phyloP scores from a whole-genome alignment of 2,329 filamentous ascomycete genomes.

The Chaetomiaceae sp. region DNA sequence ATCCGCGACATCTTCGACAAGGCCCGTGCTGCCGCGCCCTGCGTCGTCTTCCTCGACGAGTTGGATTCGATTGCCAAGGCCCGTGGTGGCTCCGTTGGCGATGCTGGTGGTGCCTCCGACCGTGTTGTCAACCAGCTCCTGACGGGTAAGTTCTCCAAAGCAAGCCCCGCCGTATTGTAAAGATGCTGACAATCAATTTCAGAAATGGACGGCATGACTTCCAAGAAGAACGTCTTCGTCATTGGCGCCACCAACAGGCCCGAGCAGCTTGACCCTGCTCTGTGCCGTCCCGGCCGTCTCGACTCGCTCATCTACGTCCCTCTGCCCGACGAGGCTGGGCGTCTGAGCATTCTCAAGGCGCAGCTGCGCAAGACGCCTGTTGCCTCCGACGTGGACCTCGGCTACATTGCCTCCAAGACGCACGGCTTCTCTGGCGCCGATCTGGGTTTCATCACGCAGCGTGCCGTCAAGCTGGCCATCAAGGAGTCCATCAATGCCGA shows the following conservation, averaged over 20 bases:
- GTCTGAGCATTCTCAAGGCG: slow-evolving; percentile 84
- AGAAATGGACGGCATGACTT: slow-evolving; percentile 99
- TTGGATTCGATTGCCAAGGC: slow-evolving; percentile 99
- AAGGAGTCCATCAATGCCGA: slow-evolving; percentile 90
- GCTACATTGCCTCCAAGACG: slow-evolving; percentile 92
- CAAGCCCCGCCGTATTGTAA: no score
- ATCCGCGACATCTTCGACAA: slow-evolving; percentile 99
- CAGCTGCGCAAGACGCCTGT: slow-evolving; percentile 98
- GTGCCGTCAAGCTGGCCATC: slow-evolving; percentile 98
- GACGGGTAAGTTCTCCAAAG: slow-evolving; percentile 61
- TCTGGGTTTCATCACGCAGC: slow-evolving; percentile 97
- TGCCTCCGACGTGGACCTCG: slow-evolving; percentile 76
- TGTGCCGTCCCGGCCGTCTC: slow-evolving; percentile 97
- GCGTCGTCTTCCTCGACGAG: slow-evolving; percentile 98
- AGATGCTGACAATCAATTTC: slow-evolving; percentile 16
- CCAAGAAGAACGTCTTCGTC: slow-evolving; percentile 99
- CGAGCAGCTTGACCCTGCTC: slow-evolving; percentile 94
- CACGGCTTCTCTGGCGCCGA: slow-evolving; percentile 99
- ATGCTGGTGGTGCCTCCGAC: slow-evolving; percentile 96
- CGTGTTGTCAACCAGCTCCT: slow-evolving; percentile 99
- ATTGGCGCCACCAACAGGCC: slow-evolving; percentile 98
- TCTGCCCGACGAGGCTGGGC: slow-evolving; percentile 85
- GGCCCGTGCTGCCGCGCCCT: slow-evolving; percentile 94
- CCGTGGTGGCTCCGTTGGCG: slow-evolving; percentile 91
- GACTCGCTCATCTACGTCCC: slow-evolving; percentile 98